phyloP scores from a whole-genome alignment of 2,329 filamentous ascomycete genomes.

The Colletotrichum paranaense region DNA sequence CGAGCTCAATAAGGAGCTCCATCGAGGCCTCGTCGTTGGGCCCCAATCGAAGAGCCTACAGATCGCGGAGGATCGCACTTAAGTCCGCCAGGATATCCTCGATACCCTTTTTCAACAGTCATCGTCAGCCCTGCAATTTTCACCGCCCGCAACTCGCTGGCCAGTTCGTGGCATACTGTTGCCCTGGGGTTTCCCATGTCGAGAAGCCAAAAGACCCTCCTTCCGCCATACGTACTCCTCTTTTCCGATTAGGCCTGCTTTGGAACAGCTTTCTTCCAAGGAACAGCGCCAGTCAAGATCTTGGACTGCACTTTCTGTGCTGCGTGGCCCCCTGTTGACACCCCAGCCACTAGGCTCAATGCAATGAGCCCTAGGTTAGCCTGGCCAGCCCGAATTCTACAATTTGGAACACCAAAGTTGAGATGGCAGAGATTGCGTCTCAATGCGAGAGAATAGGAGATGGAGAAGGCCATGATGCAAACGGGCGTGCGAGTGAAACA shows the following conservation, averaged over 20 bases:
- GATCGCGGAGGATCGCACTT: background rate
- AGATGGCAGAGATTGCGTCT: constrained; percentile 35
- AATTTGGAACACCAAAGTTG: constrained; percentile 25
- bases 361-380: constrained; percentile 7
- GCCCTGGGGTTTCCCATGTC: constrained; percentile 15
- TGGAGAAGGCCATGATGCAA: constrained; percentile 18
- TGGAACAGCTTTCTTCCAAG: constrained; percentile 11
- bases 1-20: background rate
- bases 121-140: constrained; percentile 23
- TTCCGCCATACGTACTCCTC: background rate
- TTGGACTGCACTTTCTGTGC: background rate
- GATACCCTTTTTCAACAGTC: background rate
- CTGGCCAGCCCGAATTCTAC: constrained; percentile 8
- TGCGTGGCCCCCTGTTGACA: constrained; percentile 12
- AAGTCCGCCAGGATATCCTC: constrained; percentile 10
- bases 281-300: constrained; percentile 4
- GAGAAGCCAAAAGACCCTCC: background rate
- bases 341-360: constrained; percentile 12
- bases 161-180: background rate
- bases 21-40: constrained; percentile 3
- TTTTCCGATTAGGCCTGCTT: background rate
- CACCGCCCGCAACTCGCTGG: constrained; percentile 12
- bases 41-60: background rate
- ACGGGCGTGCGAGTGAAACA: constrained; percentile 29
- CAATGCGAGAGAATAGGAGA: constrained; percentile 18